Percentiles rank a stretch among this genome's conserved stretches.
Evolutionary conservation across 179 eudicot species (phyloP).

Genomic region (Spinacia oleracea): DNA sequence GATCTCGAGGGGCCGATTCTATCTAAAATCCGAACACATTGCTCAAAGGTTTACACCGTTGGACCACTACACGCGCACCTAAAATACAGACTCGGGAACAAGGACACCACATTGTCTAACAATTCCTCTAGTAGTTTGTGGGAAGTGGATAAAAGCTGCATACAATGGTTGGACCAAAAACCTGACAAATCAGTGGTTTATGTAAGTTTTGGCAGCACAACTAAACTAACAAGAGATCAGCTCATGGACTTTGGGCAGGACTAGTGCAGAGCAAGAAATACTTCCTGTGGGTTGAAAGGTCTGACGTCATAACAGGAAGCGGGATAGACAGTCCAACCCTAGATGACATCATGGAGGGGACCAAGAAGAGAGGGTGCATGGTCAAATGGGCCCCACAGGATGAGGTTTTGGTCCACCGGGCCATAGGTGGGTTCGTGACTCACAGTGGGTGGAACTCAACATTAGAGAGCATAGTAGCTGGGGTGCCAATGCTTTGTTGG

Average conservation of each 20-base stretch:
- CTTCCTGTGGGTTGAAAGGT: slow-evolving; percentile 59
- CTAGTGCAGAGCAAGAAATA: slow-evolving; percentile 43
- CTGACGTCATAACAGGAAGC: slow-evolving; percentile 26
- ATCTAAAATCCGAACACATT: slow-evolving; percentile 24
- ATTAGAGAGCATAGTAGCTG: slow-evolving; percentile 47
- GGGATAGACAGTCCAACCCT: slow-evolving; percentile 27
- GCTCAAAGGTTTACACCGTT: slow-evolving; percentile 32
- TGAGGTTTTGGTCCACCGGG: slow-evolving; percentile 49
- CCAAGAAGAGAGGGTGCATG: slow-evolving; percentile 46
- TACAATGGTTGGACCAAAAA: slow-evolving; percentile 52
- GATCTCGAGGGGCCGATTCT: slow-evolving; percentile 41
- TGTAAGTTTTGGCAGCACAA: slow-evolving; percentile 54
- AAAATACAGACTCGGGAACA: slow-evolving; percentile 16
- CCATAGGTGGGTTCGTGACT: slow-evolving; percentile 55
- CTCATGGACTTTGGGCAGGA: slow-evolving; percentile 54
- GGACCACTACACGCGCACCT: slow-evolving; percentile 46
- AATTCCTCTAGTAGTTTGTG: slow-evolving; percentile 36
- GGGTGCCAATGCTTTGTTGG: slow-evolving; percentile 63
- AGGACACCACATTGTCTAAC: neutral
- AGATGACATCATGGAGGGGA: slow-evolving; percentile 34
- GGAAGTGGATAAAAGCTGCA: slow-evolving; percentile 48
- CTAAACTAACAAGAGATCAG: slow-evolving; percentile 32
- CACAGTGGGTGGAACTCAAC: slow-evolving; percentile 72
- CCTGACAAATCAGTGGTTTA: slow-evolving; percentile 49
- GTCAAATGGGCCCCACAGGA: slow-evolving; percentile 62